phyloP scores from a whole-genome alignment of 352 stramenopile species.

The Phytopythium cucurbitacearum region DNA sequence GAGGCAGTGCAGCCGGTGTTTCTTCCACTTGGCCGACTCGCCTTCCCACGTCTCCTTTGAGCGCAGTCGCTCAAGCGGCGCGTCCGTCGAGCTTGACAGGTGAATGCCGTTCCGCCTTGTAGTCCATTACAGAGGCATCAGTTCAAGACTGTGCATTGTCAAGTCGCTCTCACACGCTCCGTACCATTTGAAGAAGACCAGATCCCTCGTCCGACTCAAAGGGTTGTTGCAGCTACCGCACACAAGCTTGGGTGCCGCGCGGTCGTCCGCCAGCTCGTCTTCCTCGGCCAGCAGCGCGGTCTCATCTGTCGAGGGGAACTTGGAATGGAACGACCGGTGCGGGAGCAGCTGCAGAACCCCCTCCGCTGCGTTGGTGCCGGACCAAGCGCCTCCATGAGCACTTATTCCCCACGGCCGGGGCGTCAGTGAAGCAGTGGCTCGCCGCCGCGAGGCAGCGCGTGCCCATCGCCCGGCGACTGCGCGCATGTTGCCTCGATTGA shows the following conservation, averaged over 20 bases:
- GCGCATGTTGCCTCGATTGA: not conserved
- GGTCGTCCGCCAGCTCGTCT: conserved; percentile 23
- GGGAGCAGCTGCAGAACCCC: conserved; percentile 5
- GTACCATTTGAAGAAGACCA: conserved; percentile 79
- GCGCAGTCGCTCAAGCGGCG: conserved; percentile 50
- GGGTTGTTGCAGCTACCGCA: conserved; percentile 65
- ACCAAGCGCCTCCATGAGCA: too few relatives aligned
- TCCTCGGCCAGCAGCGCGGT: conserved; percentile 33
- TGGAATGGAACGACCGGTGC: conserved; percentile 41
- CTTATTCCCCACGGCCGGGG: too few relatives aligned
- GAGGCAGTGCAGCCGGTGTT: conserved; percentile 64
- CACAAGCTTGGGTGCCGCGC: conserved; percentile 45
- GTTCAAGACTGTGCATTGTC: not conserved
- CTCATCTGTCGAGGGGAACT: conserved; percentile 54
- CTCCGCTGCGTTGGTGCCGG: not conserved
- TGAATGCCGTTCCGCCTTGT: conserved; percentile 65
- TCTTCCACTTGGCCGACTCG: conserved; percentile 41
- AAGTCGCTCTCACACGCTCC: not conserved
- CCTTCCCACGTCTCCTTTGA: conserved; percentile 33
- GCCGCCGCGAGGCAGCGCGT: not conserved
- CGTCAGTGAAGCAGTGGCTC: too few relatives aligned
- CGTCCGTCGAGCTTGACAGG: conserved; percentile 60
- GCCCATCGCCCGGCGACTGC: conserved; percentile 1
- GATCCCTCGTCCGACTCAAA: conserved; percentile 53
- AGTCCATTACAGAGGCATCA: not conserved